Base-by-base conservation (phyloP, 1,139 yeast species). In the Hansenula sp. region DNA sequence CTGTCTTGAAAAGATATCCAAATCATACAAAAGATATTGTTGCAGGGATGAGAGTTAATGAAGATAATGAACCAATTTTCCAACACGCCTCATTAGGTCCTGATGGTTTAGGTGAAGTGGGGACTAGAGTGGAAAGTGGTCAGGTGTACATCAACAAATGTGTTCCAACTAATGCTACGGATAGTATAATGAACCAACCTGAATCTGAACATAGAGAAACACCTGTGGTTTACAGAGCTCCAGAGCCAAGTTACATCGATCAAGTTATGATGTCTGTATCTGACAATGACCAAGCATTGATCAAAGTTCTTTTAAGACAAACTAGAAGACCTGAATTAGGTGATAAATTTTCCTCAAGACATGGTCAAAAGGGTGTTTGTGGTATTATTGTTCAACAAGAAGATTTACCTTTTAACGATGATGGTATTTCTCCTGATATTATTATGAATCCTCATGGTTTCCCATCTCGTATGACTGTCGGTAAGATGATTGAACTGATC, bases 401-500 rank as follows among this genome's bases (percentile, higher is more conserved):
- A 60, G 98, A 92, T 60, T 74, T 92, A 74, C 98, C 98, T 26
- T 92, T 90, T 62, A 86, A 82, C 59, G 97, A 90, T 54, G 76
- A 80, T 46, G 97, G 97, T 55, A 77, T 90, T 35, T 71, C 79
- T 4, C 98, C 98, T 0, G 98, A 92, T 66, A 89, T 92, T 51
- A 92, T 92, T 57, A 92, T 92, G 96, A 92, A 92, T 59, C 98
- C 98, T 2, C 98, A 92, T 61, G 98, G 97, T 68, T 92, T 92
- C 81, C 98, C 98, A 50, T 90, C 97, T 30, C 95, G 98, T 73
- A 92, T 92, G 99, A 92, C 99, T 36, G 98, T 92, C 21, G 99
- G 98, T 46, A 92, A 92, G 63, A 92, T 92, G 97, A 82, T 94
- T 53, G 99, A 92, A 62, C 73, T 92, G 49, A 85, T 92, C 22